A percentile compares a stretch with the other conserved stretches of the same genome.
Evolutionary conservation across 768 basidiomycete species (phyloP).

Genomic region (Rhodotorula paludigena): DNA sequence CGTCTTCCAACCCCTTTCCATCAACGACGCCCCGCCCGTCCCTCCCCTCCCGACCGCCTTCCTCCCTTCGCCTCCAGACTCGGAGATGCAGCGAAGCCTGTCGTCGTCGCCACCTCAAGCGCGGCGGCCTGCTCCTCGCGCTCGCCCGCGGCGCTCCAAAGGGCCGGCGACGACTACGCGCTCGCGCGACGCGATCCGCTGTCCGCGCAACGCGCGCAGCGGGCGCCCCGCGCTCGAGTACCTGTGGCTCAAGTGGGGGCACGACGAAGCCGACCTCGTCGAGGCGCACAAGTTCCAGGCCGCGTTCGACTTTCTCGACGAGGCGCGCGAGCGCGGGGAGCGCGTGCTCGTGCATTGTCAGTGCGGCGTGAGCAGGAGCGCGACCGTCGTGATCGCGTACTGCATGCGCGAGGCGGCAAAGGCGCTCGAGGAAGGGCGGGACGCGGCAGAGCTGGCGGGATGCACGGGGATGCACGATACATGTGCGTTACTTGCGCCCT

Average conservation of each 20-base stretch:
- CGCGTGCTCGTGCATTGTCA: slow-evolving; percentile 61
- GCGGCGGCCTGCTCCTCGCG: slow-evolving; percentile 44
- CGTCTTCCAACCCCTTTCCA: slow-evolving; percentile 15
- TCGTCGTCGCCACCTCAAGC: slow-evolving; percentile 7
- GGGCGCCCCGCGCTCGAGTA: slow-evolving; percentile 79
- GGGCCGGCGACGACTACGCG: neutral
- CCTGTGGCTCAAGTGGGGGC: slow-evolving; percentile 77
- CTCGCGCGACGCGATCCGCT: slow-evolving; percentile 28
- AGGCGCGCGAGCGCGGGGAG: slow-evolving; percentile 66
- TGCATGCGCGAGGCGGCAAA: slow-evolving; percentile 88
- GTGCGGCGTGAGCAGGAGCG: slow-evolving; percentile 86
- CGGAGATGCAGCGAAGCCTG: slow-evolving; percentile 39
- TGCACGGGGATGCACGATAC: slow-evolving; percentile 74
- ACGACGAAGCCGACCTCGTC: slow-evolving; percentile 86
- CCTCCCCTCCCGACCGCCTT: slow-evolving; percentile 3
- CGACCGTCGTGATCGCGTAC: slow-evolving; percentile 81
- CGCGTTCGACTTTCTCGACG: slow-evolving; percentile 77
- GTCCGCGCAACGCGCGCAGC: slow-evolving; percentile 8
- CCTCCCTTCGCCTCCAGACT: neutral
- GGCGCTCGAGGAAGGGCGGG: slow-evolving; percentile 50
- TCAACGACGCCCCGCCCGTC: slow-evolving; percentile 3
- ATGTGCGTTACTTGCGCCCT: slow-evolving; percentile 44
- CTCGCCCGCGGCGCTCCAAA: neutral
- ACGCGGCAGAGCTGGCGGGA: slow-evolving; percentile 29
- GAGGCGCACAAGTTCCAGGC: slow-evolving; percentile 63